These are phyloP conservation scores for Morella rubra DNA, from an alignment of 306 rosid genomes.

Conservation along the genomic window DNA sequence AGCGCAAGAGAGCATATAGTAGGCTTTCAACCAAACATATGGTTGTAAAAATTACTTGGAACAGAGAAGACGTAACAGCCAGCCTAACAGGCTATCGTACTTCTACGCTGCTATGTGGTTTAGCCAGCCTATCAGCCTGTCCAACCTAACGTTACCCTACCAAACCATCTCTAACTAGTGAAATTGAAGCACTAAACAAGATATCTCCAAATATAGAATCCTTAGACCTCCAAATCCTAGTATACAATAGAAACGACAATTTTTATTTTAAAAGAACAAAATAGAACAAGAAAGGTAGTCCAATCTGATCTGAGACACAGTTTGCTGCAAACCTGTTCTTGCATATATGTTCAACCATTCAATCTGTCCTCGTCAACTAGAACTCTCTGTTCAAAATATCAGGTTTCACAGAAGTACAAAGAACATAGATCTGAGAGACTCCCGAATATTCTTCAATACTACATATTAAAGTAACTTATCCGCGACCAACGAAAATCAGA, in stretches of 20 bases:
- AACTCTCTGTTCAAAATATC: constrained; percentile 1
- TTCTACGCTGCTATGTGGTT: constrained; percentile 17
- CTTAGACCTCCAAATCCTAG: neutral
- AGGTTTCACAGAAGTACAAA: constrained; percentile 25
- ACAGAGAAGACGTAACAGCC: neutral
- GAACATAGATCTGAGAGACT: constrained; percentile 29
- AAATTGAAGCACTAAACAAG: constrained; percentile 19
- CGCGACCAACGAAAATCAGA: constrained; percentile 24
- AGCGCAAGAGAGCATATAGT: constrained; percentile 24
- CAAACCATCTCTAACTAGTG: constrained; percentile 32
- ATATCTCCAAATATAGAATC: constrained; percentile 12
- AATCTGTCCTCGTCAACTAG: neutral
- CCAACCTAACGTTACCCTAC: constrained; percentile 25
- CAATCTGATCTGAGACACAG: neutral
- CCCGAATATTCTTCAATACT: constrained; percentile 18
- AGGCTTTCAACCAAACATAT: neutral
- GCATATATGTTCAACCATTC: neutral
- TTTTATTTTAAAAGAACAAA: neutral
- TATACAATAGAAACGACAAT: neutral
- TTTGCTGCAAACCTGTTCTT: neutral
- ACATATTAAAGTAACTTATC: constrained; percentile 32
- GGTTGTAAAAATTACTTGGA: neutral
- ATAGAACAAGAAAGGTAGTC: neutral
- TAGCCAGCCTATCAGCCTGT: neutral
- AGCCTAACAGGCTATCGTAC: neutral